Evolutionary conservation across 495 filamentous ascomycete genomes (phyloP), one percentile per base, ranked within the genome.

Genomic region (Staphylotrichum longicolle): DNA sequence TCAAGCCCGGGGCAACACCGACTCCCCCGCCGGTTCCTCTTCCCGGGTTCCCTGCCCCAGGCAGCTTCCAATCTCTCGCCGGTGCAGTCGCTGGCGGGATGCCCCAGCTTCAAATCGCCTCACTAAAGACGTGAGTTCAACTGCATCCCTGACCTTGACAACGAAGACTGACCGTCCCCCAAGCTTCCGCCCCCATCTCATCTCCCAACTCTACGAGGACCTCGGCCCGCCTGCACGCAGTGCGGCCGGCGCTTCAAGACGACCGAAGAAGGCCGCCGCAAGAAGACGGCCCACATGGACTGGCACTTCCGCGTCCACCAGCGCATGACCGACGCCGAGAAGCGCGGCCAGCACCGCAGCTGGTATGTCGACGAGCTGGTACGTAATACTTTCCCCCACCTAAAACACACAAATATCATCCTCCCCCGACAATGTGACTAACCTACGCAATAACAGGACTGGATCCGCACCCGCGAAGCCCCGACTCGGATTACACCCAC

Each of bases 231-330:
- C 62, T 98, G 94, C 72, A 88, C 85, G 32, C 93, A 93, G 42
- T 98, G 94, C 77, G 94, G 93, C 53, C 86, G 91, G 40, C 87
- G 94, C 5, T 98, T 98, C 70, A 78, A 80, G 39, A 80, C 84
- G 27, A 88, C 87, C 32, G 88, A 89, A 48, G 83, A 91, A 64
- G 93, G 91, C 34, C 88, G 85, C 62, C 83, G 85, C 68, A 87
- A 86, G 75, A 98, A 98, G 75, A 88, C 88, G n/a, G 85, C 89
- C 2, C 94, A 98, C 75, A 82, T 97, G 73, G 94, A 98, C 72
- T 98, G 93, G 94, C 94, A 98, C 72, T 98, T 98, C 78, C 84
- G 86, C 35, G 93, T 93, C 3, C 93, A 96, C 70, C 89, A 91
- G 71, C 88, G 93, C 32, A 88, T 94, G 77, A 84, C 85, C 6